phyloP scores from a whole-genome alignment of 164 flowering plant species.

The Stephania japonica region DNA sequence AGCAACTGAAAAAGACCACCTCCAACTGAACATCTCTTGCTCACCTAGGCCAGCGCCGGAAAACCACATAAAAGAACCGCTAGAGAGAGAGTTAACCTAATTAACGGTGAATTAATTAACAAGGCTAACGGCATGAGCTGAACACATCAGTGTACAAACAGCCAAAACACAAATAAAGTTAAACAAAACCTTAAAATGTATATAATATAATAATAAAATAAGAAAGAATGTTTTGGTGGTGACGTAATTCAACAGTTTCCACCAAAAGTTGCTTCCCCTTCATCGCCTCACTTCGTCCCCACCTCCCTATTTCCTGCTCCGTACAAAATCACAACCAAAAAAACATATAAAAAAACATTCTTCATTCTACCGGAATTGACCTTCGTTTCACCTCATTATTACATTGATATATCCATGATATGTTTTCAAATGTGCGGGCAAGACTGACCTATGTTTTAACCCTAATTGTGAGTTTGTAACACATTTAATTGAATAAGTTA shows the following conservation, averaged over 20 bases:
- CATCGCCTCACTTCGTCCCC: not conserved
- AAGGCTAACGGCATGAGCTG: too few species aligned
- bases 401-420: not conserved
- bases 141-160: not conserved
- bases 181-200: not conserved
- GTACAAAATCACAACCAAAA: not conserved
- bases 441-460: too few species aligned
- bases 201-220: not conserved
- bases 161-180: not conserved
- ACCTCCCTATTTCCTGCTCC: not conserved
- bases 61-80: not conserved
- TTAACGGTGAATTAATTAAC: constrained; percentile 14
- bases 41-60: not conserved
- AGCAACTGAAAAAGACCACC: constrained; percentile 43
- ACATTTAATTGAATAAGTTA: too few species aligned
- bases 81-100: constrained; percentile 13
- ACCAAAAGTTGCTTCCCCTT: constrained; percentile 9
- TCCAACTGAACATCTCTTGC: not conserved
- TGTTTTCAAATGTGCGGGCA: too few species aligned
- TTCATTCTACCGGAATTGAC: not conserved
- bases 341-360: constrained; percentile 3
- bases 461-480: too few species aligned
- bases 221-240: constrained; percentile 10
- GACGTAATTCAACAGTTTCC: constrained; percentile 22
- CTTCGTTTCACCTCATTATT: not conserved